Evolutionary conservation across 257 asterid species (phyloP).

Genomic region (Nicotiana obtusifolia): DNA sequence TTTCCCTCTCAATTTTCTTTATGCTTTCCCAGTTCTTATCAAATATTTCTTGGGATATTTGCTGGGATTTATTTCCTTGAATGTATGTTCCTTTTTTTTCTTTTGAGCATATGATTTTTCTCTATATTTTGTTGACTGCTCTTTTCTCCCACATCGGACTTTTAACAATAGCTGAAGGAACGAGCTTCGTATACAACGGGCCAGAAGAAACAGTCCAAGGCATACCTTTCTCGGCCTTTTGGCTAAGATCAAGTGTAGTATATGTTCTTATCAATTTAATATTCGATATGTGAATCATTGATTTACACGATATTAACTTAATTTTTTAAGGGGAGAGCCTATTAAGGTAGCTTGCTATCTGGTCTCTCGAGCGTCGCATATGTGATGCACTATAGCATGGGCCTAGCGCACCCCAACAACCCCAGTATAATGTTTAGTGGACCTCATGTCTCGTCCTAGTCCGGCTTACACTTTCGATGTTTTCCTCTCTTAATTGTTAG

Average conservation of each 20-base stretch:
- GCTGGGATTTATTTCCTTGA: too few relatives aligned
- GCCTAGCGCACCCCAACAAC: not conserved
- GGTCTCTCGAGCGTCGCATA: not conserved
- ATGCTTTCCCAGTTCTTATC: too few relatives aligned
- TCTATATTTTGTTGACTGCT: too few relatives aligned
- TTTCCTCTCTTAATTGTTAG: too few relatives aligned
- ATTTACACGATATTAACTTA: not conserved
- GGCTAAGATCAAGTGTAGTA: conserved; percentile 41
- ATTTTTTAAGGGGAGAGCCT: conserved; percentile 8
- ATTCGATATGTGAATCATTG: conserved; percentile 19
- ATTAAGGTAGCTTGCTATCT: not conserved
- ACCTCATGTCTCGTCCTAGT: too few relatives aligned
- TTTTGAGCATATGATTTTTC: too few relatives aligned
- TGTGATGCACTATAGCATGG: not conserved
- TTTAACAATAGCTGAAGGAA: not conserved
- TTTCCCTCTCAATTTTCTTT: too few relatives aligned
- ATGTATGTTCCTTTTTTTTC: too few relatives aligned
- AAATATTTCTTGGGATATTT: too few relatives aligned
- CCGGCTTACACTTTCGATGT: too few relatives aligned
- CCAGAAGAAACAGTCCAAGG: too few relatives aligned
- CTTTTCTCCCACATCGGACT: not conserved
- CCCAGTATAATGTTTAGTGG: too few relatives aligned
- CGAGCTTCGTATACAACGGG: not conserved
- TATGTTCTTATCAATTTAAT: conserved; percentile 39
- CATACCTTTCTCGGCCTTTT: conserved; percentile 44